A percentile compares a stretch with the other conserved stretches of the same genome.
Evolutionary conservation across 2,329 filamentous ascomycete genomes (phyloP).

Genomic region (Paecilomyces dactylethromorphus): DNA sequence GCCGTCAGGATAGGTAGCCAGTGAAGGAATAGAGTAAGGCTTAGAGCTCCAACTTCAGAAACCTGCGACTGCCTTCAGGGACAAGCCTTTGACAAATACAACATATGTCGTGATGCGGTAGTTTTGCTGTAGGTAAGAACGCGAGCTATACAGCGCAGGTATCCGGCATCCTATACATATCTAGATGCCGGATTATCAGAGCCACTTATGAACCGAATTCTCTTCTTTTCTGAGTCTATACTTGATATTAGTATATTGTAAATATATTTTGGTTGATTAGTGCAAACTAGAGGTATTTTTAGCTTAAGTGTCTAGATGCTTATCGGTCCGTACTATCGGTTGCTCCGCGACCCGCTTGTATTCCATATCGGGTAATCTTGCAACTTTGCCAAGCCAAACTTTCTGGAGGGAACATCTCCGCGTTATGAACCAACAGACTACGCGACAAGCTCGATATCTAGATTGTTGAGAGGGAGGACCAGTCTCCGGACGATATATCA

Average conservation of each 20-base stretch:
- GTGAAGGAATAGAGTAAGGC: not conserved
- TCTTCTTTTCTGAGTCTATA: not conserved
- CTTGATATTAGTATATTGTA: not conserved
- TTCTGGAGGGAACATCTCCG: not conserved
- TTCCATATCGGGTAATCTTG: constrained; percentile 21
- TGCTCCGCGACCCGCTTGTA: constrained; percentile 23
- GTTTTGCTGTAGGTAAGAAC: not conserved
- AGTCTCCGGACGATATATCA: not conserved
- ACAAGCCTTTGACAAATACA: not conserved
- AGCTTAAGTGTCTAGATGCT: not conserved
- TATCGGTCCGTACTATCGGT: constrained; percentile 13
- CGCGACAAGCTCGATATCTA: not conserved
- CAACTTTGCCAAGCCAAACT: constrained; percentile 29
- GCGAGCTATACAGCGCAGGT: not conserved
- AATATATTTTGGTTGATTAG: not conserved
- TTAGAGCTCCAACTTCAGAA: not conserved
- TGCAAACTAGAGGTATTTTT: not conserved
- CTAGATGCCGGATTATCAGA: not conserved
- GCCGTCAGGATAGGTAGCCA: not conserved
- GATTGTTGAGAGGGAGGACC: not conserved
- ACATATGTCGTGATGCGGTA: not conserved
- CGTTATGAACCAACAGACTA: not conserved
- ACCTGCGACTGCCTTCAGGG: not conserved
- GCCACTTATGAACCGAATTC: not conserved
- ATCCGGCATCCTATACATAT: not conserved